Evolutionary conservation across 2,329 filamentous ascomycete genomes (phyloP).

Genomic region (Didymella sp.): DNA sequence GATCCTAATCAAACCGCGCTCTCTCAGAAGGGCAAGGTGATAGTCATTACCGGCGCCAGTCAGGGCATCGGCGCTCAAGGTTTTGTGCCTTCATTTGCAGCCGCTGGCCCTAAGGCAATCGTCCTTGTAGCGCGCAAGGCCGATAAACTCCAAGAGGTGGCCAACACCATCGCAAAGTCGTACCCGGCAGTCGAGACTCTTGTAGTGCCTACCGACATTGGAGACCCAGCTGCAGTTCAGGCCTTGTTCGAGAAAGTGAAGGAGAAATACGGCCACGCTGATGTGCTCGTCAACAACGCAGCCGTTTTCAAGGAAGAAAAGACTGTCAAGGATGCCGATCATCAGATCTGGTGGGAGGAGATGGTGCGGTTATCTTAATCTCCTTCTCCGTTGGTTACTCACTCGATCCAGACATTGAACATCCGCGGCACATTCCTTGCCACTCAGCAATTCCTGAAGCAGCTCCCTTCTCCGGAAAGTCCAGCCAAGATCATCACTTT

Average conservation of each 20-base stretch:
- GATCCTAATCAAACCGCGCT: slow-evolving; percentile 44
- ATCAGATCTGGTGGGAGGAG: slow-evolving; percentile 31
- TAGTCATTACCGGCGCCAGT: slow-evolving; percentile 54
- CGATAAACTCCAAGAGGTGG: slow-evolving; percentile 35
- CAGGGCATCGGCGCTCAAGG: slow-evolving; percentile 49
- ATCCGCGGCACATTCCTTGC: slow-evolving; percentile 44
- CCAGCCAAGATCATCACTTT: slow-evolving; percentile 37
- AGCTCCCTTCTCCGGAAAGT: slow-evolving; percentile 23
- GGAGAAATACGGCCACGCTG: slow-evolving; percentile 29
- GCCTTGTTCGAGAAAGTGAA: slow-evolving; percentile 31
- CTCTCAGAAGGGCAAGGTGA: slow-evolving; percentile 48
- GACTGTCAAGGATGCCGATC: slow-evolving; percentile 28
- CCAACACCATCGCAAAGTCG: slow-evolving; percentile 36
- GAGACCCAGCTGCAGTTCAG: slow-evolving; percentile 30
- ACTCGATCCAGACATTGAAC: slow-evolving; percentile 42
- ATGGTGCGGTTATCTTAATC: slow-evolving; percentile 17
- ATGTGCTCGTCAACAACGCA: slow-evolving; percentile 36
- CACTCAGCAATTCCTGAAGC: slow-evolving; percentile 42
- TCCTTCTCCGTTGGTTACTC: not conserved
- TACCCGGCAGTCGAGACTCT: slow-evolving; percentile 43
- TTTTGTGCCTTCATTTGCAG: slow-evolving; percentile 48
- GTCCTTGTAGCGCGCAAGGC: slow-evolving; percentile 45
- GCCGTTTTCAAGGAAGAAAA: slow-evolving; percentile 22
- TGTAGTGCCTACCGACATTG: slow-evolving; percentile 40
- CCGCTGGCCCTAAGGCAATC: slow-evolving; percentile 45